phyloP scores from a whole-genome alignment of 352 stramenopile species.

The Globisporangium abappressorium region DNA sequence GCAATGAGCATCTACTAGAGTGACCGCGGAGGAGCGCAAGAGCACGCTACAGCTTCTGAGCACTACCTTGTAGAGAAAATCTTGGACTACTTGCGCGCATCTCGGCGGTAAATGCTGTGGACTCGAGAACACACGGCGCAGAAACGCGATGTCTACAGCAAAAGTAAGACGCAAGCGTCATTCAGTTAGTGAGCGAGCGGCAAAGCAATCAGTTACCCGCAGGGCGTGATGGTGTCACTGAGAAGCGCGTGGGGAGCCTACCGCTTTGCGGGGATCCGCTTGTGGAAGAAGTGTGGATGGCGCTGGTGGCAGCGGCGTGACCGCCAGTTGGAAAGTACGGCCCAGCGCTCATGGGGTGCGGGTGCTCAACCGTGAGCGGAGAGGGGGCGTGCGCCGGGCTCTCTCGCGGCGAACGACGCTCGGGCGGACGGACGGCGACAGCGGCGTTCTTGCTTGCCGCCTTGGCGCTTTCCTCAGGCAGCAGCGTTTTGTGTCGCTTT shows the following conservation, averaged over 20 bases:
- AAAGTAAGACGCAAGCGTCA: background rate
- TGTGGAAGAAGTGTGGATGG: background rate
- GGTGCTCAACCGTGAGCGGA: background rate
- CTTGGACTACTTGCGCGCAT: conserved; percentile 14
- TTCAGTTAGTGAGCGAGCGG: background rate
- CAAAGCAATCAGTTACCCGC: background rate
- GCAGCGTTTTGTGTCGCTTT: background rate
- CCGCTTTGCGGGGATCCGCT: background rate
- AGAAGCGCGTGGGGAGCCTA: background rate
- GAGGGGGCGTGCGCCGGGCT: background rate
- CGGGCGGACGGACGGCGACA: background rate
- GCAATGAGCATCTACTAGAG: background rate
- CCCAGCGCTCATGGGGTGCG: background rate
- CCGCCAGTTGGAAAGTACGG: background rate
- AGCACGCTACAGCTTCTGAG: background rate
- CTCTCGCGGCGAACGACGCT: background rate
- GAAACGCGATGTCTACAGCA: conserved; percentile 19
- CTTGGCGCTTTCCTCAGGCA: background rate
- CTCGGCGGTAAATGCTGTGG: conserved; percentile 6
- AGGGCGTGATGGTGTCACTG: background rate
- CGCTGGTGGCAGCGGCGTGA: background rate
- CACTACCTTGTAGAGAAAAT: conserved; percentile 20
- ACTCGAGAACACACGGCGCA: conserved; percentile 18
- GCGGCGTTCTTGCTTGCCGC: background rate
- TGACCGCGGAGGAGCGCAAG: background rate